A percentile compares a stretch with the other conserved stretches of the same genome.
Conservation (phyloP, 73 alveolate species). For the Stentor roeselii region DNA sequence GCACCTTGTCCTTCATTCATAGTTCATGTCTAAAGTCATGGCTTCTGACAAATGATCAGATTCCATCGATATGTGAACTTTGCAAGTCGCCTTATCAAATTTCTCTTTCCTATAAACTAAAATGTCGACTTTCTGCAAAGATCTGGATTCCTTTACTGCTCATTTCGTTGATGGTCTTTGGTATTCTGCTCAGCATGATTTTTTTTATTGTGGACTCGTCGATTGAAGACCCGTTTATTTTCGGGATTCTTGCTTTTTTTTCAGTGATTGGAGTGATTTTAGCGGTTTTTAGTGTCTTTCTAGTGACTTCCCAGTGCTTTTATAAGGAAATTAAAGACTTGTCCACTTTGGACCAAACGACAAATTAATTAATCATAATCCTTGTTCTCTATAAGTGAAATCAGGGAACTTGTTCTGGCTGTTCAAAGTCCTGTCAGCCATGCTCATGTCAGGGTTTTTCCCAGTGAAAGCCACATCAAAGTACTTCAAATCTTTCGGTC, state of each 20-base stretch:
- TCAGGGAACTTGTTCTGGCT: too few species aligned
- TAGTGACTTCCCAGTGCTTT: not conserved
- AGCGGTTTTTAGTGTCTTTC: not conserved
- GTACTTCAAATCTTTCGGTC: conserved; percentile 33
- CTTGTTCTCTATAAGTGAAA: too few species aligned
- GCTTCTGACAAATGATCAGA: not conserved
- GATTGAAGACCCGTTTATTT: not conserved
- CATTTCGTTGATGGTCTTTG: not conserved
- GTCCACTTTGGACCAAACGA: too few species aligned
- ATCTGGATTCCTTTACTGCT: not conserved
- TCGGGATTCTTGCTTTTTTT: not conserved
- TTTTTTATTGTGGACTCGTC: not conserved
- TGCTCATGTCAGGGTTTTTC: too few species aligned
- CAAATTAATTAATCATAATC: too few species aligned
- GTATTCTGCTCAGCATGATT: too few species aligned
- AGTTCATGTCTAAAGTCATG: not conserved
- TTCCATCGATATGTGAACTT: not conserved
- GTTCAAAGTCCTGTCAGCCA: too few species aligned
- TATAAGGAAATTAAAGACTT: not conserved
- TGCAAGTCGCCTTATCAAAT: not conserved
- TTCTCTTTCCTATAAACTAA: too few species aligned
- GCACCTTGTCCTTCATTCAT: not conserved
- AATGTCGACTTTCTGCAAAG: not conserved
- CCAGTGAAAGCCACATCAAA: too few species aligned
- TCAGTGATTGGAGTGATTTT: not conserved